phyloP scores from a whole-genome alignment of 805 yeast species.

The Huiozyma naganishii region DNA sequence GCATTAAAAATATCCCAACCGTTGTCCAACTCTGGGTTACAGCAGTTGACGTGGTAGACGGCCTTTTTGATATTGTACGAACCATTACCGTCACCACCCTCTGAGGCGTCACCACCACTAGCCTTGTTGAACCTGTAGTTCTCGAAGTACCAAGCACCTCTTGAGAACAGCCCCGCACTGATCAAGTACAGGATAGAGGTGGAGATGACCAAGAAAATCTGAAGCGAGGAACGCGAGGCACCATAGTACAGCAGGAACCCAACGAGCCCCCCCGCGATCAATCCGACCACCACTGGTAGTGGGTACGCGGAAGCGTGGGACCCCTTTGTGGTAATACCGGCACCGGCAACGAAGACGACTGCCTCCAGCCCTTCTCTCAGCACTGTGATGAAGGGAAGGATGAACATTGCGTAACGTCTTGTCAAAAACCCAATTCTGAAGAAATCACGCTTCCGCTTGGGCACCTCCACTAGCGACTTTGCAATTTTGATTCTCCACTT shows the following conservation, averaged over 20 bases:
- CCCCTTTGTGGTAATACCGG: conserved; percentile 52
- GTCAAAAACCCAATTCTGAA: conserved; percentile 44
- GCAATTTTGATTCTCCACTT: conserved; percentile 97
- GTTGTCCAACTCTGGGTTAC: conserved; percentile 81
- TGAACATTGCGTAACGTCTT: conserved; percentile 76
- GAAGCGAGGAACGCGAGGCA: conserved; percentile 76
- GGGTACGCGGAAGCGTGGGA: conserved; percentile 72
- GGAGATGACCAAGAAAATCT: conserved; percentile 74
- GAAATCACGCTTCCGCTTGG: conserved; percentile 38
- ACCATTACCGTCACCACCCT: conserved; percentile 89
- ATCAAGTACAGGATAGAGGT: conserved; percentile 84
- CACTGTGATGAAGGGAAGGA: conserved; percentile 82
- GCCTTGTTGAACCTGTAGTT: conserved; percentile 46
- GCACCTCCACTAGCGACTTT: conserved; percentile 57
- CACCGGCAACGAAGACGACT: conserved; percentile 93
- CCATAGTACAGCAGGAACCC: conserved; percentile 71
- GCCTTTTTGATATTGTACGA: conserved; percentile 69
- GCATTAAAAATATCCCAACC: conserved; percentile 98
- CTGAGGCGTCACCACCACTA: conserved; percentile 94
- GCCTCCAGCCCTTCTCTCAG: conserved; percentile 97
- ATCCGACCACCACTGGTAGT: conserved; percentile 81
- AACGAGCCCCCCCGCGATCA: conserved; percentile 62
- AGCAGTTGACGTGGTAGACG: conserved; percentile 96
- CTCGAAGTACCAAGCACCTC: conserved; percentile 88
- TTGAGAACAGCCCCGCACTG: conserved; percentile 85